Evolutionary conservation across 2,329 filamentous ascomycete genomes (phyloP).

Genomic region (Camptophora hylomeconis): DNA sequence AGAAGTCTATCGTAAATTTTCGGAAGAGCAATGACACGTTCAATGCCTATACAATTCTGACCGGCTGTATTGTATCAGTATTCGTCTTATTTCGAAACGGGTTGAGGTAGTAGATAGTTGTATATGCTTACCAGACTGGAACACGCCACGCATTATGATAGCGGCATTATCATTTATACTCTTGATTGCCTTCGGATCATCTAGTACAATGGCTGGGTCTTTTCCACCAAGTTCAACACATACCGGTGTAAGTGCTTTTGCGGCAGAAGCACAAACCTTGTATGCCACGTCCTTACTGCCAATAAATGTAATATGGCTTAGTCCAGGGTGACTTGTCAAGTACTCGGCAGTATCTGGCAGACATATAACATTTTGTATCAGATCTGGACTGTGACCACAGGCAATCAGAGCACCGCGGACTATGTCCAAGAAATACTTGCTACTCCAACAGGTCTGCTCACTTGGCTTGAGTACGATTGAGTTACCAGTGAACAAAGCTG

Average conservation of each 20-base stretch:
- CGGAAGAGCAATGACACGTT: conserved; percentile 74
- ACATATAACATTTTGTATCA: conserved; percentile 77
- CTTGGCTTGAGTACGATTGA: conserved; percentile 86
- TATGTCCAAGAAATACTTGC: conserved; percentile 66
- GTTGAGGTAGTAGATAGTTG: no score
- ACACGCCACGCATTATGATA: conserved; percentile 80
- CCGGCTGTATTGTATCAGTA: no score
- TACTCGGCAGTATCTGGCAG: conserved; percentile 73
- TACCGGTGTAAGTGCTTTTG: conserved; percentile 73
- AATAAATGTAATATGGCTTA: conserved; percentile 91
- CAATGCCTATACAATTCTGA: conserved; percentile 96
- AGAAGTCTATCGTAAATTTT: conserved; percentile 64
- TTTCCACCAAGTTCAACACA: conserved; percentile 91
- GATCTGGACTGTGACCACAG: conserved; percentile 67
- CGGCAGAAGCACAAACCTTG: conserved; percentile 73
- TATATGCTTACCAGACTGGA: conserved; percentile 45
- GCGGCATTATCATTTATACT: conserved; percentile 60
- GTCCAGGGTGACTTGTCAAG: conserved; percentile 70
- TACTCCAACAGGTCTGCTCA: conserved; percentile 91
- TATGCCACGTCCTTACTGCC: conserved; percentile 78
- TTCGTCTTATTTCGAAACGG: no score
- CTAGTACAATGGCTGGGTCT: conserved; percentile 79
- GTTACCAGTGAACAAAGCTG: conserved; percentile 81
- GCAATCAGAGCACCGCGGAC: conserved; percentile 64
- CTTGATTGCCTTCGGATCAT: conserved; percentile 49